Conservation (phyloP, 208 protist species). For the Wallacemonas sp. region DNA sequence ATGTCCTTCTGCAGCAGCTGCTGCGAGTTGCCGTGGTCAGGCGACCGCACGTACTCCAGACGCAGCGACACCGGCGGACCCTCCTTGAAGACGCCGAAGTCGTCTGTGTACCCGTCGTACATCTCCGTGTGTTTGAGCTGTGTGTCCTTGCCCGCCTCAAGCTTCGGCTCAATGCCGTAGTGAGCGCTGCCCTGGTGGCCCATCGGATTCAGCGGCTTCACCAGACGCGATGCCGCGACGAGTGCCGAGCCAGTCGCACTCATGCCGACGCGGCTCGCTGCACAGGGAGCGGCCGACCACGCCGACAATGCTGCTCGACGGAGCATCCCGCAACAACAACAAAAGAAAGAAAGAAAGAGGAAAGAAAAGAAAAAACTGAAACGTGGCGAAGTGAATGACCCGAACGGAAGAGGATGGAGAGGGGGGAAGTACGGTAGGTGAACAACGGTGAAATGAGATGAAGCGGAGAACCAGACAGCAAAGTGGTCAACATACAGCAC, state of each 20-base stretch:
- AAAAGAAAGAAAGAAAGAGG: no score
- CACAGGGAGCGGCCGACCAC: slow-evolving; percentile 4
- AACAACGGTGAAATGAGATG: no score
- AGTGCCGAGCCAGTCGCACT: background rate
- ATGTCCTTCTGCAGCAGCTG: slow-evolving; percentile 87
- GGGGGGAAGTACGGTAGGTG: no score
- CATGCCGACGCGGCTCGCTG: background rate
- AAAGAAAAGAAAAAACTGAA: no score
- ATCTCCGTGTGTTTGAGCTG: slow-evolving; percentile 92
- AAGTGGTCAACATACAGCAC: no score
- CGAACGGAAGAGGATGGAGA: no score
- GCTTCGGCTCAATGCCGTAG: slow-evolving; percentile 83
- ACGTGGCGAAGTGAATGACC: no score
- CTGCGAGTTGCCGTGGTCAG: slow-evolving; percentile 83
- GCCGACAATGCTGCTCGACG: slow-evolving; percentile 5
- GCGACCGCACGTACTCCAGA: slow-evolving; percentile 89
- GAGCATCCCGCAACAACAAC: no score
- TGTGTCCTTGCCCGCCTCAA: slow-evolving; percentile 86
- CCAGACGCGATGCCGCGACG: slow-evolving; percentile 28
- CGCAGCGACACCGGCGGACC: slow-evolving; percentile 85
- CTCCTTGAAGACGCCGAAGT: slow-evolving; percentile 93
- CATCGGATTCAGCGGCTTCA: slow-evolving; percentile 84
- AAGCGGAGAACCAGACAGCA: no score
- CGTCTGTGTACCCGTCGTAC: slow-evolving; percentile 94
- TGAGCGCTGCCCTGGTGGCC: slow-evolving; percentile 85